Evolutionary conservation across 148 eudicot species (phyloP), one percentile per base, ranked within the genome.

Genomic region (Cornus controversa): DNA sequence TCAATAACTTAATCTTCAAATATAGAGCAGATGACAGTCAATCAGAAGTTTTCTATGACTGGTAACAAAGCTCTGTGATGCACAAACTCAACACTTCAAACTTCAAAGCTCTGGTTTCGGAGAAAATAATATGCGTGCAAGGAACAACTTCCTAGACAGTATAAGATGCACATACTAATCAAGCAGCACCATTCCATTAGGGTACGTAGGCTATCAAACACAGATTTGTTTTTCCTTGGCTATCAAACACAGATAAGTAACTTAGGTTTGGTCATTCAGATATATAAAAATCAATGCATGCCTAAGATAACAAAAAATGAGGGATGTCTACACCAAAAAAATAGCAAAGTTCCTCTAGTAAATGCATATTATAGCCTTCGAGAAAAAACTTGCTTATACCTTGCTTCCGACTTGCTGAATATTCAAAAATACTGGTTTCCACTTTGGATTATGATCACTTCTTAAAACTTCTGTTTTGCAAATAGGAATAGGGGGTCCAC

Each of bases 391-490:
- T 78, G 54, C 28, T 36, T 66, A 76, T 91, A 93, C 98, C 99
- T 93, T 96, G 80, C 94, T 90, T 72, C 96, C 97, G 69, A 86
- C 89, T 85, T 91, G 98, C 77, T 91, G 94, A 75, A 86, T 83
- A 78, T 82, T 92, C 74, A 96, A 64, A 58, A 77, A 83, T 29
- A 93, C 84, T 13, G 93, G 94, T 65, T 93, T 93, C 99, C 99
- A 96, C 31, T 67, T 87, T 5, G 99, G 99, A 77, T 85, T 82
- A 47, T 88, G 84, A 75, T 96, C 91, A 85, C 94, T 89, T 88
- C 89, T 90, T 80, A 93, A 63, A 53, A 91, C 97, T 82, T 96
- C 98, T 25, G 99, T 96, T 87, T 89, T 96, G 88, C 91, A 92
- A 76, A 96, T 88, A 72, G 98, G 99, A 83, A 93, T 73, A 64